These are phyloP conservation scores for Arthrobotrys conoides DNA, from an alignment of 2,329 filamentous ascomycete species.

Conservation along the genomic window DNA sequence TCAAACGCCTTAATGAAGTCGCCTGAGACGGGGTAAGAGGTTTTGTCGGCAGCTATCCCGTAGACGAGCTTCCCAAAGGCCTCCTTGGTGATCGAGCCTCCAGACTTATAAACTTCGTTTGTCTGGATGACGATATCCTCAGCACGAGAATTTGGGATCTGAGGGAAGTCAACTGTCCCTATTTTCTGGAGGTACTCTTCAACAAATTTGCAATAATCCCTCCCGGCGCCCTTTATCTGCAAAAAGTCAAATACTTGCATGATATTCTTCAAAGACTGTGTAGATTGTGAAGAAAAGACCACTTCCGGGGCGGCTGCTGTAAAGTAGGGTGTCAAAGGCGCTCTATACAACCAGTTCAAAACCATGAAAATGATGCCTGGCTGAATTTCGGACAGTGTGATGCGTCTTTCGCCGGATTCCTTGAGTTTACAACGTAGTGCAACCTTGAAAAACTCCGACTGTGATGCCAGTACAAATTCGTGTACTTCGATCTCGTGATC, in stretches of 20 bases:
- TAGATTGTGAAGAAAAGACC: no score
- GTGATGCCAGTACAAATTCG: slow-evolving; percentile 14
- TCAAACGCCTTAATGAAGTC: not conserved
- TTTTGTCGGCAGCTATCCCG: not conserved
- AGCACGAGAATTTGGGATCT: not conserved
- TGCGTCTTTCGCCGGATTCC: slow-evolving; percentile 7
- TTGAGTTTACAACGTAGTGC: not conserved
- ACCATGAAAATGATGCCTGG: not conserved
- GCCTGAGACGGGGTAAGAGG: not conserved
- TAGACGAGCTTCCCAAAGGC: not conserved
- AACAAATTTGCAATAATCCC: not conserved
- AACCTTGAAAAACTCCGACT: slow-evolving; percentile 27
- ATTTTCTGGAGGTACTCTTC: not conserved
- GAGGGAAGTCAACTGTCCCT: not conserved
- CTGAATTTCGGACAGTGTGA: slow-evolving; percentile 13
- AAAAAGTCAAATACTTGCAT: not conserved
- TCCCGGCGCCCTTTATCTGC: not conserved
- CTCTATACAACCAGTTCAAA: slow-evolving; percentile 32
- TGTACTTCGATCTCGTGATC: slow-evolving; percentile 2
- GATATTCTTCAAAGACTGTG: not conserved
- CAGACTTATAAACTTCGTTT: slow-evolving; percentile 8
- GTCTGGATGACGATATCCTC: not conserved
- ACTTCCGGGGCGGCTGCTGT: not conserved
- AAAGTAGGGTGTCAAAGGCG: not conserved
- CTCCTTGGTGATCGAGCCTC: not conserved